Conservation (phyloP, 257 asterid genomes). For the Solanum okadae region DNA sequence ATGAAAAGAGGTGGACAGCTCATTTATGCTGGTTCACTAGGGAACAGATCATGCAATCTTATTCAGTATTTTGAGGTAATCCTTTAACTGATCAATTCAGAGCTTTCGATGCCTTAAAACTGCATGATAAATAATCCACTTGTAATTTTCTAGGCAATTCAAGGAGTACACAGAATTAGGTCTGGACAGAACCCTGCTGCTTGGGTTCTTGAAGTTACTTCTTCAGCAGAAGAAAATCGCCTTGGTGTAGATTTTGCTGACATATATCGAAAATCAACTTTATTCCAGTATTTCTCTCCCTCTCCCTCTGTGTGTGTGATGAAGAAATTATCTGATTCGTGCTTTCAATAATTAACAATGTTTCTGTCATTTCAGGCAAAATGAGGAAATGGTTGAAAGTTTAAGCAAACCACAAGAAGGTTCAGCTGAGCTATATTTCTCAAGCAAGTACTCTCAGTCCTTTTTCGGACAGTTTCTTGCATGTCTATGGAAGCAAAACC, state of each 20-base stretch:
- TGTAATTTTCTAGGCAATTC: slow-evolving; percentile 31
- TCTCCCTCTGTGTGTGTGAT: not conserved
- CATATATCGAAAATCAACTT: slow-evolving; percentile 44
- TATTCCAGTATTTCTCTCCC: slow-evolving; percentile 37
- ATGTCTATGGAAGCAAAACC: slow-evolving; percentile 91
- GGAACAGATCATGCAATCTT: slow-evolving; percentile 57
- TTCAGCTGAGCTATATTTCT: slow-evolving; percentile 47
- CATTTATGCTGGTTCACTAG: slow-evolving; percentile 86
- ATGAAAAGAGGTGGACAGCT: slow-evolving; percentile 87
- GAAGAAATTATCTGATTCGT: not conserved
- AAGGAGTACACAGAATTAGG: slow-evolving; percentile 53
- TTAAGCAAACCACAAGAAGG: slow-evolving; percentile 58
- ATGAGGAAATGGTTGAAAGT: slow-evolving; percentile 53
- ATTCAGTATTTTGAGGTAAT: slow-evolving; percentile 75
- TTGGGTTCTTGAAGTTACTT: slow-evolving; percentile 88
- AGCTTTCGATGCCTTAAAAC: not conserved
- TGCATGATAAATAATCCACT: not conserved
- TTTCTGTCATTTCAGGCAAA: slow-evolving; percentile 40
- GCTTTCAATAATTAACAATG: not conserved
- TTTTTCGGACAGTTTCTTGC: slow-evolving; percentile 61
- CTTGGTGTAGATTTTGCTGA: slow-evolving; percentile 69
- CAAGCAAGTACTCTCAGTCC: slow-evolving; percentile 68
- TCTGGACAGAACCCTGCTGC: slow-evolving; percentile 84
- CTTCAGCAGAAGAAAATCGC: slow-evolving; percentile 57
- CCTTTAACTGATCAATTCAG: not conserved